Conservation (phyloP, 331 rosid genomes). For the Quercus phellos region DNA sequence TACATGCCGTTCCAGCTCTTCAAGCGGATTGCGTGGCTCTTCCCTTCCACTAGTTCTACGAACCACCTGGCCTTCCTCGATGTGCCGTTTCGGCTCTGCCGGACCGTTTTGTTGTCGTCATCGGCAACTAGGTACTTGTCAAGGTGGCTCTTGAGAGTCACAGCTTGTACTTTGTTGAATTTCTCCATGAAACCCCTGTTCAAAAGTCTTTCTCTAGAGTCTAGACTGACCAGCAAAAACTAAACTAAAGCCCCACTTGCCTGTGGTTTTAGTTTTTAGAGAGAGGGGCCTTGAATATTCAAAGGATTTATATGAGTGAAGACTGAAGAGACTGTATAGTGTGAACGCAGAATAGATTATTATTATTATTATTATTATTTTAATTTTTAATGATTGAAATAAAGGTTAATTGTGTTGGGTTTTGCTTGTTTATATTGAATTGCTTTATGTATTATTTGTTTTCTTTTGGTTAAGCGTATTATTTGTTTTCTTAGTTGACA, state of each 20-base stretch:
- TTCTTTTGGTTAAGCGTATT: not conserved
- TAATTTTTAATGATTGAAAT: not conserved
- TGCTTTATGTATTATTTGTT: not conserved
- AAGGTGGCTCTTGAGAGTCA: conserved; percentile 64
- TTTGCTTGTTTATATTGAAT: conserved; percentile 26
- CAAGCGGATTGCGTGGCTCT: conserved; percentile 36
- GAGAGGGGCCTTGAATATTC: too few species aligned
- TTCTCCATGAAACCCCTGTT: conserved; percentile 45
- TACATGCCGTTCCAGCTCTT: conserved; percentile 59
- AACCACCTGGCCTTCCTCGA: conserved; percentile 52
- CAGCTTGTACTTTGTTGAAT: conserved; percentile 45
- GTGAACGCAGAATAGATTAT: too few species aligned
- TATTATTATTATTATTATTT: too few species aligned
- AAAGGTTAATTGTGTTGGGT: conserved; percentile 38
- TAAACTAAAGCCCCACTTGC: too few species aligned
- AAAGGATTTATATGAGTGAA: too few species aligned
- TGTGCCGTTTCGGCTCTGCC: conserved; percentile 55
- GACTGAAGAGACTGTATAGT: too few species aligned
- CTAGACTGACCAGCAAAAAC: too few species aligned
- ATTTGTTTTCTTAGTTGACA: not conserved
- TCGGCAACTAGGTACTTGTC: conserved; percentile 71
- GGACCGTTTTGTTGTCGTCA: conserved; percentile 40
- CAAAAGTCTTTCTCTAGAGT: too few species aligned
- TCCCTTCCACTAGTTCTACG: conserved; percentile 42
- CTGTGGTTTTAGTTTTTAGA: too few species aligned